Base-by-base conservation (phyloP, 352 stramenopile genomes). In the Phytophthora citricola region DNA sequence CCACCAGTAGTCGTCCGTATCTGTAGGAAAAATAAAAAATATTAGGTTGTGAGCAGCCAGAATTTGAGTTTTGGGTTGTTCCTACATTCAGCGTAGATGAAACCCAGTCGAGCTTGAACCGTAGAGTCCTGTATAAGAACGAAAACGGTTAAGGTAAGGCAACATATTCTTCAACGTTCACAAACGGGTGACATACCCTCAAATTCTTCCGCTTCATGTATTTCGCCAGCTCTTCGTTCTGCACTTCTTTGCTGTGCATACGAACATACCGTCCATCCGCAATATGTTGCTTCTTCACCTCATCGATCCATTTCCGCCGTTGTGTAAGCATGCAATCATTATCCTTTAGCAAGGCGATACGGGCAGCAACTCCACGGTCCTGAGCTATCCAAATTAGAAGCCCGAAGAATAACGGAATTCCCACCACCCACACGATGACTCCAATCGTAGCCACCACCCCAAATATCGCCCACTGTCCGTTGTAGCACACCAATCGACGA, bases 171-270 rank as follows among this genome's bases (percentile, higher is more conserved):
- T 36, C 31, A 36, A 9, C 31, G 31, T 9, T 36, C 3, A 36
- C 11, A 20, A 45, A 9, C 0, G 20, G 31, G 2, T 32, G 12
- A 58, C 53, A 6, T 68, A 90, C 82, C 55, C 50, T 81, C 15
- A 93, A 75, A 45, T 93, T 92, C 52, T 91, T 90, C 53, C 73
- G 50, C 43, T 85, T 85, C 85, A 93, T 92, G 41, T 93, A 89
- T 52, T 89, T 87, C 12, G 71, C 71, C 2, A 93, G 68, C 53
- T 91, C 73, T n/a, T 85, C 75, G 34, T 92, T 62, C 34, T 92
- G 78, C n/a, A 92, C 69, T 10, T 85, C 73, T 3, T 48, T 14
- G 32, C 76, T 87, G 20, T 88, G 73, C 72, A 92, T 90, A 27
- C 44, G 49, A 17, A 93, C 80, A 48, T 74, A 75, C 24, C 87